Percentiles rank a stretch among this genome's conserved stretches.
phyloP scores from a whole-genome alignment of 352 stramenopile genomes.

The Phytophthora constricta region DNA sequence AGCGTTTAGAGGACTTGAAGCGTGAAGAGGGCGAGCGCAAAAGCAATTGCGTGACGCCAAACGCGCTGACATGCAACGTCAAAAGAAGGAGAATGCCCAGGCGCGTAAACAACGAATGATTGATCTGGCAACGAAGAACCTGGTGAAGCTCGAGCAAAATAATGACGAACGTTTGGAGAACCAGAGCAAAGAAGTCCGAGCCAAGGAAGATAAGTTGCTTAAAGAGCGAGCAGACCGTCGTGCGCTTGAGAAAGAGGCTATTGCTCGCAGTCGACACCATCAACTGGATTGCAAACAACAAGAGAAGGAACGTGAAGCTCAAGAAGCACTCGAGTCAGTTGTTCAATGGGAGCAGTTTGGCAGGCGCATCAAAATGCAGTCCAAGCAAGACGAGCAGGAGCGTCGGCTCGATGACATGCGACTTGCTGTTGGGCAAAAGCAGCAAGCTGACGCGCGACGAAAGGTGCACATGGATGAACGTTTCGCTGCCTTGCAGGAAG shows the following conservation, averaged over 20 bases:
- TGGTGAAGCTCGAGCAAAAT: conserved; percentile 72
- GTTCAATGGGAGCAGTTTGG: conserved; percentile 78
- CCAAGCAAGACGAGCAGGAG: conserved; percentile 70
- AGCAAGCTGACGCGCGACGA: conserved; percentile 74
- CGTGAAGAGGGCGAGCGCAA: conserved; percentile 77
- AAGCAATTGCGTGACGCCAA: conserved; percentile 71
- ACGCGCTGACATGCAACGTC: conserved; percentile 59
- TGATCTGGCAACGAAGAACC: conserved; percentile 74
- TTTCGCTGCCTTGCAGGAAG: conserved; percentile 33
- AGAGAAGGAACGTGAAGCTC: conserved; percentile 41
- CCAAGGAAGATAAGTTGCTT: conserved; percentile 74
- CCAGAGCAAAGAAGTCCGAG: conserved; percentile 73
- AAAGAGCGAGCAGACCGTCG: conserved; percentile 64
- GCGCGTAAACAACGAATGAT: conserved; percentile 87
- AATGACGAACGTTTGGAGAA: conserved; percentile 67
- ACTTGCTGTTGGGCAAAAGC: conserved; percentile 74
- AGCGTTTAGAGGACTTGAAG: conserved; percentile 69
- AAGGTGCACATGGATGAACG: conserved; percentile 57
- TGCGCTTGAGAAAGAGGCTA: conserved; percentile 68
- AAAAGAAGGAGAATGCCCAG: conserved; percentile 66
- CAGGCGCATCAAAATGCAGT: conserved; percentile 58
- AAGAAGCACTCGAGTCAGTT: conserved; percentile 56
- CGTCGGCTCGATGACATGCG: conserved; percentile 60
- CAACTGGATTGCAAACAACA: conserved; percentile 66
- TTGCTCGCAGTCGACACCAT: conserved; percentile 57